Base-by-base conservation (phyloP, 1,139 yeast species). In the Lodderomyces elongisporus region DNA sequence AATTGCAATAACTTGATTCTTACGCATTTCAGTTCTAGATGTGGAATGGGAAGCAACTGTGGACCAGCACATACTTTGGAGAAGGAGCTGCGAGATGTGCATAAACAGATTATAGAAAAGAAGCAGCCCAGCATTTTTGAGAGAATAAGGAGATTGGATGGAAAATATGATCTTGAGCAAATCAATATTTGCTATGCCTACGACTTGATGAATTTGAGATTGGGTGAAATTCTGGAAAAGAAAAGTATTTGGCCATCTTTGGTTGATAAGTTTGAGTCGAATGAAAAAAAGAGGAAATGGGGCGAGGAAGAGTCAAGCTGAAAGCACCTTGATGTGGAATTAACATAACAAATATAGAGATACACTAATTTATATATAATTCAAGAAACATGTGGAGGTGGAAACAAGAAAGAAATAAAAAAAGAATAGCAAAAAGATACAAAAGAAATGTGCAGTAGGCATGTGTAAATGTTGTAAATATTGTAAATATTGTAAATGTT, bases 21-120 rank as follows among this genome's bases (percentile, higher is more conserved):
- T 29, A 91, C 98, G 0, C 99, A 91, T 60, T 89, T 91, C 61
- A 84, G 95, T 39, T 91, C 94, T 43, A 68, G 98, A 45, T 88
- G 85, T 52, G 88, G 94, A 4, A 78, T 77, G 44, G 59, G 78
- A 25, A 85, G 81, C 1, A 64, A 63, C 39, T 38, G 46, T 16
- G 52, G 60, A 15, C 9, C 7, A 20, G 22, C 22, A 8, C 9
- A 20, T 8, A 14, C 25, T 28, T 30, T 10, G 12, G 16, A 9
- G 12, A 31, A 25, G 25, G 14, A 25, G n/a, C 16, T 27, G 16
- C 5, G 16, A 27, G 31, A 29, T 3, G n/a, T 22, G 14, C 14
- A 22, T 9, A 6, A 9, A 9, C 32, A 29, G 24, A 15, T 21
- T 13, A 22, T 16, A 8, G 17, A 18, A 3, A 25, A 25, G 14